These are phyloP conservation scores for Thalia dealbata DNA, from an alignment of 176 grass and related monocot species.

Conservation along the genomic window DNA sequence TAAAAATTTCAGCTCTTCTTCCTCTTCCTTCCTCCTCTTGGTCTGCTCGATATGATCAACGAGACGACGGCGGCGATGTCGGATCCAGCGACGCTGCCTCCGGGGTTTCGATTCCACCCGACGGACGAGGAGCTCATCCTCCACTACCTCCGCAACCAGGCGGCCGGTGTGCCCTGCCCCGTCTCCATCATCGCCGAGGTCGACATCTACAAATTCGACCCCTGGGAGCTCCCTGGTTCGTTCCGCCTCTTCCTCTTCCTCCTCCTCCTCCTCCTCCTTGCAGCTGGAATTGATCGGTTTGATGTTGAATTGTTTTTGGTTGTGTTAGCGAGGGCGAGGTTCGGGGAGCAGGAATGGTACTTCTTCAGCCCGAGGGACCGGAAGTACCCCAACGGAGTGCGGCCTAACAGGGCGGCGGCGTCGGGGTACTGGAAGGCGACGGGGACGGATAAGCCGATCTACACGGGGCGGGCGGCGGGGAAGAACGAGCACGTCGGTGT, in stretches of 20 bases:
- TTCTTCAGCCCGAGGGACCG: slow-evolving; percentile 25
- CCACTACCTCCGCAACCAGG: slow-evolving; percentile 19
- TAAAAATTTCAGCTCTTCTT: slow-evolving; percentile 45
- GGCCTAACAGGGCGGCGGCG: slow-evolving; percentile 14
- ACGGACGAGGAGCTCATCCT: slow-evolving; percentile 24
- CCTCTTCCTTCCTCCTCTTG: background rate
- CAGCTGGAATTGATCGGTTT: background rate
- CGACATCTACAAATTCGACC: slow-evolving; percentile 24
- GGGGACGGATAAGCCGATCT: slow-evolving; percentile 16
- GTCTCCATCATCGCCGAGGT: slow-evolving; percentile 22
- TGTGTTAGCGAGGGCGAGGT: slow-evolving; percentile 2
- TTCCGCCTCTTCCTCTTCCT: background rate
- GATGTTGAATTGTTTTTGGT: background rate
- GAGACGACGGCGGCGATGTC: background rate
- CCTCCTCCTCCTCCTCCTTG: background rate
- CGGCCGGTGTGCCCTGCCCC: background rate
- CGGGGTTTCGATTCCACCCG: slow-evolving; percentile 19
- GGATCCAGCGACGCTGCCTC: slow-evolving; percentile 7
- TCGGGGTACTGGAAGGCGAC: slow-evolving; percentile 27
- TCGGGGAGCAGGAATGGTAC: slow-evolving; percentile 22
- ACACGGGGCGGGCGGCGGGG: background rate
- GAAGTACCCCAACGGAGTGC: slow-evolving; percentile 18
- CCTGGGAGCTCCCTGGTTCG: slow-evolving; percentile 21
- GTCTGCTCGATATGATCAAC: too few species aligned
- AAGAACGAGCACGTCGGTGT: slow-evolving; percentile 11